Base-by-base conservation (phyloP, 768 basidiomycete genomes). In the Lactarius hatsudake region DNA sequence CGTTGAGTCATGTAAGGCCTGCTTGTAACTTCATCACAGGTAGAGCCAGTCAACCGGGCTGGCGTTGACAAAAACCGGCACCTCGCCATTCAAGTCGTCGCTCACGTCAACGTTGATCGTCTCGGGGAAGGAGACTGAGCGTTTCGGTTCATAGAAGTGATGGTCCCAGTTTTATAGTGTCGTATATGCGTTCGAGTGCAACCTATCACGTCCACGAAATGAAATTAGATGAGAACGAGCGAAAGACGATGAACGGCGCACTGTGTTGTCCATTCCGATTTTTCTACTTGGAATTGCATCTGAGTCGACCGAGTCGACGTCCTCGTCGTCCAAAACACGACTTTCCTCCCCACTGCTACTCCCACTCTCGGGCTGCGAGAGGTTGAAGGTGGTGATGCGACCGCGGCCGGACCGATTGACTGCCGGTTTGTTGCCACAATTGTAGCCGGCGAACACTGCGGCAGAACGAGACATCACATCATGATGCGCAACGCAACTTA, bases 21-120 rank as follows among this genome's bases (percentile, higher is more conserved):
- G 92, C 77, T 98, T 98, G 81, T 98, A 98, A 78, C 96, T 98
- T 73, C 2, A 70, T 40, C 32, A 12, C 36, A 60, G 18, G 26
- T 55, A 64, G 64, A 36, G 32, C 62, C 36, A 17, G 51, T 36
- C 42, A 48, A 54, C 59, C 57, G 18, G 34, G 42, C 23, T 45
- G 54, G 20, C 13, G 32, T 51, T 6, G 62, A 56, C 45, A 48
- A 36, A 40, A 40, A 9, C 82, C 93, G 68, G 10, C 20, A 18
- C 61, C 78, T 99, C 97, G 66, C 97, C 90, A 71, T 93, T 90
- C 30, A 99, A 82, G 77, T 98, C 96, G 76, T 95, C 91, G 61
- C 90, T 77, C 30, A 94, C 87, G 70, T 94, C 90, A 36, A 87
- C 89, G 4, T 88, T 83, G 63, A 93, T 88, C 23, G 82, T 81